Evolutionary conservation across 2,329 filamentous ascomycete species (phyloP), one percentile per base, ranked within the genome.

Genomic region (Botrytis squamosa): DNA sequence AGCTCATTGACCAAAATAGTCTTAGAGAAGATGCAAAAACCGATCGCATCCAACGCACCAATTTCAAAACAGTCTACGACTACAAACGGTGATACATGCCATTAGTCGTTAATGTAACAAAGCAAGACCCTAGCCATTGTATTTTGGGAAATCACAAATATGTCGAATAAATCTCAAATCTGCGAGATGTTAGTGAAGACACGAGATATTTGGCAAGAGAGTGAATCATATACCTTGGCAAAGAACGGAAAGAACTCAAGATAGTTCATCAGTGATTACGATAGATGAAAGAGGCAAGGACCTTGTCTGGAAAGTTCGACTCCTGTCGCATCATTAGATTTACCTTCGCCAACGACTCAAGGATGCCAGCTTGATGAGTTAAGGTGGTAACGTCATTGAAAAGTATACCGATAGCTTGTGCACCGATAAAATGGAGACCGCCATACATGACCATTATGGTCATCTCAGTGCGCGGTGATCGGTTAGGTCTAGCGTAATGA

Each of bases 21-120:
- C 49, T 22, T 22, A 18, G 49, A 33, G 49, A 9, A 42, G 16
- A 57, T 57, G 49, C 49, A 68, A 68, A 57, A 44, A 40, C 46
- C 65, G 49, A 57, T 22, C 29, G 38, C 49, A 68, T 68, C 49
- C 66, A 57, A 68, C 66, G 49, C 66, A 42, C 49, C 49, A 68
- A 57, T 42, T 16, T 68, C 25, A 57, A 42, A 42, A 29, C 8
- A 55, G 33, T 36, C 65, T 55, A 29, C 38, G 36, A 42, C 44
- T 14, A 65, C 63, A 33, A 25, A 16, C 33, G 29, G 42, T 22
- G 16, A n/a, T 25, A 52, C 46, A 55, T 29, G 36, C 42, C 46
- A 29, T 40, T 22, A 55, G 40, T 36, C 46, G 55, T 68, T 52
- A 42, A 68, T 6, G 22, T 20, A 67, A 55, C 46, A 57, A 57